Evolutionary conservation across 768 basidiomycete species (phyloP).

Genomic region (Hortiboletus campestris): DNA sequence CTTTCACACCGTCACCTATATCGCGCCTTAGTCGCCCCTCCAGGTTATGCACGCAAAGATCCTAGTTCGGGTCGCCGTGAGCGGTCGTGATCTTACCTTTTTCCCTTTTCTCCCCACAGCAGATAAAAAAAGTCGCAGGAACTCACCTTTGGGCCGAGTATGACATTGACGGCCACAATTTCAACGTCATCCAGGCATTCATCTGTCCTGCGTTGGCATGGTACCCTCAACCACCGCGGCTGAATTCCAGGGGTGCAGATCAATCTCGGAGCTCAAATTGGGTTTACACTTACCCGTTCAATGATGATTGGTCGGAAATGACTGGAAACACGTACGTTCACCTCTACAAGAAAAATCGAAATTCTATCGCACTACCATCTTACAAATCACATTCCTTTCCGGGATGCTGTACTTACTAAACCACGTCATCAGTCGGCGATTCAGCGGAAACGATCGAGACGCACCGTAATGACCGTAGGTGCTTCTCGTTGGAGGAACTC

Average conservation of each 20-base stretch:
- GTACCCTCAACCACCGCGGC: too few species aligned
- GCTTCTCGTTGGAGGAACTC: conserved; percentile 82
- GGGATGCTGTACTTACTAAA: conserved; percentile 14
- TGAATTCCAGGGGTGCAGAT: too few species aligned
- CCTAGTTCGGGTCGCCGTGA: too few species aligned
- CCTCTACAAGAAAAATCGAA: not conserved
- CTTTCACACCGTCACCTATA: not conserved
- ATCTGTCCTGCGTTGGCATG: too few species aligned
- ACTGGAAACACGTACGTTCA: not conserved
- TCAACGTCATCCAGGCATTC: not conserved
- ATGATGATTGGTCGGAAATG: conserved; percentile 11
- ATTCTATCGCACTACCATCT: conserved; percentile 16
- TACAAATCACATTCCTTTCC: conserved; percentile 16
- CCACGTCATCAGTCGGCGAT: conserved; percentile 1
- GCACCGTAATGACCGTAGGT: conserved; percentile 95
- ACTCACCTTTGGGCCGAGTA: too few species aligned
- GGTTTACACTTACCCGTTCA: not conserved
- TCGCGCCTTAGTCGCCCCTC: too few species aligned
- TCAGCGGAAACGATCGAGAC: conserved; percentile 22
- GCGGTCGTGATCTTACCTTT: too few species aligned
- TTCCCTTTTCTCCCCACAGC: too few species aligned
- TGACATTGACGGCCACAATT: not conserved
- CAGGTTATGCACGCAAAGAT: too few species aligned
- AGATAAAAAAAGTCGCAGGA: too few species aligned
- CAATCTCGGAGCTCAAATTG: not conserved